Evolutionary conservation across 1,284 basidiomycete species (phyloP), one percentile per base, ranked within the genome.

Genomic region (Ustilago lituana): DNA sequence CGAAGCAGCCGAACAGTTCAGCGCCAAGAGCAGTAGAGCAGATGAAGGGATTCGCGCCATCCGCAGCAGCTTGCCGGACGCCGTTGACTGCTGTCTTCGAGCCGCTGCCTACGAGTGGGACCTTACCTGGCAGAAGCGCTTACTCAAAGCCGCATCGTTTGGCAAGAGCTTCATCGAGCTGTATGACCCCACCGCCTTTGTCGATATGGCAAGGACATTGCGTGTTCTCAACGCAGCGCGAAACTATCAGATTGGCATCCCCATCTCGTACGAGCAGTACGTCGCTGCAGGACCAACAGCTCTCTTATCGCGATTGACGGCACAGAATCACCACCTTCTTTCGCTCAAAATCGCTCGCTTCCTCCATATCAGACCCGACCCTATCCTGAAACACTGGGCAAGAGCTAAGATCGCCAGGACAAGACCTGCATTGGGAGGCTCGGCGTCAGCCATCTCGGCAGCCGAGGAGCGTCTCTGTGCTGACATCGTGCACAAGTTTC

Each of bases 191-290:
- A 89, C 88, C 1, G 90, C 93, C 77, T 94, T 96, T 76, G 88
- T 98, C 33, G 86, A 88, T 35, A 94, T 95, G 90, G 92, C 93
- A 0, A 90, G 94, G 80, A 89, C 89, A 0, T 85, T 98, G 36
- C 93, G 95, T 78, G 94, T 98, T n/a, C 85, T 98, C 39, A 98
- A 98, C 78, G 92, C 93, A 5, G 90, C 95, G 23, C 87, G 94
- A 37, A 90, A 88, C 78, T 93, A 91, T 74, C 91, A 95, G 76
- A 90, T 98, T 43, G 95, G 94, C 0, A 91, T 98, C 43, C 94
- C 95, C 0, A 86, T 98, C 33, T 94, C 93, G 1, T 93, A 93
- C 82, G 87, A 90, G 4, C 90, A 97, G 92, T 94, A 79, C 50
- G 84, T 59, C 2, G 50, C 58, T 19, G 45, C 53, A 8, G 76